Conservation (phyloP, 177 flowering plant species). For the Vitis hybrid region DNA sequence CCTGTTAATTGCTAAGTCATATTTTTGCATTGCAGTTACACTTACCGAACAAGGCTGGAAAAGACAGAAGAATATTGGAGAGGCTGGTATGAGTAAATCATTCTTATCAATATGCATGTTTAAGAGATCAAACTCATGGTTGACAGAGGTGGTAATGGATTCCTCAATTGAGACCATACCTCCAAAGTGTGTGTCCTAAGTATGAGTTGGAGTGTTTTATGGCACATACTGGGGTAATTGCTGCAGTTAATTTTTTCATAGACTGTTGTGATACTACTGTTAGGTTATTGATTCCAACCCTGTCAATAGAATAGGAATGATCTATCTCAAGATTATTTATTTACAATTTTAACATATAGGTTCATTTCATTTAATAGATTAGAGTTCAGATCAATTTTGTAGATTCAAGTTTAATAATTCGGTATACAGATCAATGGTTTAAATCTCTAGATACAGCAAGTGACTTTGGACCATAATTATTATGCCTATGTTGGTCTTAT, state of each 20-base stretch:
- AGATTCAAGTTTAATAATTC: too few relatives aligned
- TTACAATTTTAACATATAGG: background rate
- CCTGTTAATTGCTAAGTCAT: constrained; percentile 8
- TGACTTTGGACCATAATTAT: too few relatives aligned
- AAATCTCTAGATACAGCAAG: too few relatives aligned
- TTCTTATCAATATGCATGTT: background rate
- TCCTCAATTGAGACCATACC: too few relatives aligned
- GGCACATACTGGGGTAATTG: background rate
- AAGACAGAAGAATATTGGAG: constrained; percentile 93
- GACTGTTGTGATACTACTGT: background rate
- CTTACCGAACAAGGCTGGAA: constrained; percentile 66
- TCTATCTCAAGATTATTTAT: background rate
- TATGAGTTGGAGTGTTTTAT: background rate
- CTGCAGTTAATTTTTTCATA: background rate
- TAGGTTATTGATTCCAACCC: background rate
- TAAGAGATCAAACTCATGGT: background rate
- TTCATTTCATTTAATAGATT: background rate
- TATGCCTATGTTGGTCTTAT: too few relatives aligned
- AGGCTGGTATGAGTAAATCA: constrained; percentile 63
- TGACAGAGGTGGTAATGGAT: too few relatives aligned
- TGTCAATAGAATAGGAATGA: background rate
- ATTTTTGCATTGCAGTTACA: constrained; percentile 61
- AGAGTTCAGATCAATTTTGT: background rate
- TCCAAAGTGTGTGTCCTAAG: background rate
- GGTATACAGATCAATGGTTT: too few relatives aligned